Conservation (phyloP, 495 filamentous ascomycete species). For the Aspergillus sclerotioniger region DNA sequence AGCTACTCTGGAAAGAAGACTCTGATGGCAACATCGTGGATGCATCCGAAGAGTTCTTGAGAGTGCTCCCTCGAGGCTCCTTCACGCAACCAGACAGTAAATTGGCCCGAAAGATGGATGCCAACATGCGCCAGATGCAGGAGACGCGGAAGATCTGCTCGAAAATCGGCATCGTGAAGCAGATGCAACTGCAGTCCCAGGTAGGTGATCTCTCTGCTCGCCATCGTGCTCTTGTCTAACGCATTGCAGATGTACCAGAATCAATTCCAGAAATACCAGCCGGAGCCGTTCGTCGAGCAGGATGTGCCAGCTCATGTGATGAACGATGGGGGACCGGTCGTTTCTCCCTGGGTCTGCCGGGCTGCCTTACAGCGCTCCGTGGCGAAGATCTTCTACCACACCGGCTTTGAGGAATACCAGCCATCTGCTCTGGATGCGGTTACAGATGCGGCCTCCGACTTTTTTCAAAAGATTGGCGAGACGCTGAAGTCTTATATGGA, state of each 20-base stretch:
- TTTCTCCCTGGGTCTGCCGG: slow-evolving; percentile 74
- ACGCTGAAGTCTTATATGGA: slow-evolving; percentile 81
- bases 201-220: slow-evolving; percentile 44
- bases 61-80: slow-evolving; percentile 66
- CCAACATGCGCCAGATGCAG: slow-evolving; percentile 93
- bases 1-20: slow-evolving; percentile 83
- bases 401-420: slow-evolving; percentile 96
- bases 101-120: slow-evolving; percentile 76
- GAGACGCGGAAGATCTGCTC: slow-evolving; percentile 94
- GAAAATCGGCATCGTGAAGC: slow-evolving; percentile 96
- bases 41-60: slow-evolving; percentile 76
- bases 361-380: slow-evolving; percentile 85
- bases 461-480: slow-evolving; percentile 76
- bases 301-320: slow-evolving; percentile 83
- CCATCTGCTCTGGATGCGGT: slow-evolving; percentile 87
- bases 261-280: slow-evolving; percentile 96
- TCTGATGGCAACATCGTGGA: slow-evolving; percentile 81
- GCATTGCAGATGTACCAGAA: slow-evolving; percentile 82
- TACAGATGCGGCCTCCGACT: slow-evolving; percentile 87
- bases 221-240: slow-evolving; percentile 2
- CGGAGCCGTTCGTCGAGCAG: slow-evolving; percentile 81
- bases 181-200: slow-evolving; percentile 98
- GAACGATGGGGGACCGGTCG: slow-evolving; percentile 82
- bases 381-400: slow-evolving; percentile 92
- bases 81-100: slow-evolving; percentile 77